Percentiles rank a stretch among this genome's conserved stretches.
Conservation (phyloP, 192 early-diverging fungal species). For the Polychytrium aggregatum region DNA sequence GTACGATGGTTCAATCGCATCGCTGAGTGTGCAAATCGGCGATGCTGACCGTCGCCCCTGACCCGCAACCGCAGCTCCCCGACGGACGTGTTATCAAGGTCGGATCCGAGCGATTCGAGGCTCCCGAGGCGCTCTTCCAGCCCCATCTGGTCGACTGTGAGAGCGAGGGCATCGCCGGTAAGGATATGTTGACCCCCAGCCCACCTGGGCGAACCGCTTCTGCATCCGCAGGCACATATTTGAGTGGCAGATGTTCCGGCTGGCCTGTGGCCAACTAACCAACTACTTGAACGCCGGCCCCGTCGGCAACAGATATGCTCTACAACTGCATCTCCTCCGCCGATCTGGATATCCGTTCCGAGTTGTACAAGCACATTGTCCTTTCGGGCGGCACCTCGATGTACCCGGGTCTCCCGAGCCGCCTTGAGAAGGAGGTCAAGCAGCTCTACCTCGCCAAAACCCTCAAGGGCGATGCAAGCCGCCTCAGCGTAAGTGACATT, state of each 20-base stretch:
- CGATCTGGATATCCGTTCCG: conserved; percentile 82
- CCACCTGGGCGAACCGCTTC: too few species aligned
- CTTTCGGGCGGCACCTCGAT: conserved; percentile 97
- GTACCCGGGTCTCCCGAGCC: conserved; percentile 95
- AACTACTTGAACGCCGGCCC: neutral
- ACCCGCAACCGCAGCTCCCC: too few species aligned
- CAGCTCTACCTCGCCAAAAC: conserved; percentile 89
- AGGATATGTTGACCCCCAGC: neutral
- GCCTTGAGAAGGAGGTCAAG: conserved; percentile 97
- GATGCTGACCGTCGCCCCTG: too few species aligned
- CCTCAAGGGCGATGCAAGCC: conserved; percentile 66
- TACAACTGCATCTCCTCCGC: conserved; percentile 86
- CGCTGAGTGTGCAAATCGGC: too few species aligned
- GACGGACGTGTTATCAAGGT: conserved; percentile 98
- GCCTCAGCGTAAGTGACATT: conserved; percentile 58
- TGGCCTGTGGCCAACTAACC: neutral
- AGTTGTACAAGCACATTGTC: conserved; percentile 96
- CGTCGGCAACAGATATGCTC: conserved; percentile 60
- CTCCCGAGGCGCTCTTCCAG: conserved; percentile 97
- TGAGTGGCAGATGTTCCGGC: neutral
- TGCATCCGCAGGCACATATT: neutral
- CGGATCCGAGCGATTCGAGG: conserved; percentile 95
- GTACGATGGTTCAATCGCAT: too few species aligned
- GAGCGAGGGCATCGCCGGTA: conserved; percentile 82
- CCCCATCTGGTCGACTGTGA: conserved; percentile 95